Evolutionary conservation across 2,329 filamentous ascomycete species (phyloP).

Genomic region (Ceratocystis harringtonii): DNA sequence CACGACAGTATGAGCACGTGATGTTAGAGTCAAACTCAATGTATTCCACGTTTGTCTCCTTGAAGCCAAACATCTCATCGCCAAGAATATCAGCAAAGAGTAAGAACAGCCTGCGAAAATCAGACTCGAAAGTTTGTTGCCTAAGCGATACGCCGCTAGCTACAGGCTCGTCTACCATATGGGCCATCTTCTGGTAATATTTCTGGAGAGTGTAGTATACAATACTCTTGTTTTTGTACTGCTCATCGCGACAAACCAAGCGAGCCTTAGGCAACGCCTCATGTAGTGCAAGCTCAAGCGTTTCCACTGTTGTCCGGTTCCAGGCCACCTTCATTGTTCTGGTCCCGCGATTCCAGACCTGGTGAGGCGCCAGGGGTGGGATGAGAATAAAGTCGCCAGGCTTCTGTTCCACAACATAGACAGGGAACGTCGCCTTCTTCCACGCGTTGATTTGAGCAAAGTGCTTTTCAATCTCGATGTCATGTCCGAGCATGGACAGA

Average conservation of each 20-base stretch:
- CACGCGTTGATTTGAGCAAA: constrained; percentile 92
- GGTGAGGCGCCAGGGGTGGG: constrained; percentile 82
- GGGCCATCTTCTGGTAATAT: constrained; percentile 49
- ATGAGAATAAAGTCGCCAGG: constrained; percentile 87
- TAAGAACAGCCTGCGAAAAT: constrained; percentile 67
- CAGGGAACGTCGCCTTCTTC: constrained; percentile 86
- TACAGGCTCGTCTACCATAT: constrained; percentile 33
- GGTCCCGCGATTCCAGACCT: constrained; percentile 96
- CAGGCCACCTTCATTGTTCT: constrained; percentile 95
- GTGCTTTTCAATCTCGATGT: constrained; percentile 92
- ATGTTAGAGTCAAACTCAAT: constrained; percentile 78
- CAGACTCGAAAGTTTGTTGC: constrained; percentile 57
- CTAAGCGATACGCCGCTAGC: constrained; percentile 27
- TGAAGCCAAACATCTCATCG: constrained; percentile 69
- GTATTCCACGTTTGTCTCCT: constrained; percentile 57
- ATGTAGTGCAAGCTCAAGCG: constrained; percentile 66
- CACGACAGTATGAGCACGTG: constrained; percentile 87
- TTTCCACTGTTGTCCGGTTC: constrained; percentile 91
- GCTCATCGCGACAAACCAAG: constrained; percentile 88
- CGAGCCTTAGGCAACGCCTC: constrained; percentile 81
- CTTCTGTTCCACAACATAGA: constrained; percentile 82
- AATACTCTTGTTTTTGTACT: constrained; percentile 98
- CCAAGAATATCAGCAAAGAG: constrained; percentile 68
- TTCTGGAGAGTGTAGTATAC: constrained; percentile 75
- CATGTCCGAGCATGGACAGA: constrained; percentile 79